Conservation (phyloP, 768 basidiomycete species). For the Boletellus ananiceps region DNA sequence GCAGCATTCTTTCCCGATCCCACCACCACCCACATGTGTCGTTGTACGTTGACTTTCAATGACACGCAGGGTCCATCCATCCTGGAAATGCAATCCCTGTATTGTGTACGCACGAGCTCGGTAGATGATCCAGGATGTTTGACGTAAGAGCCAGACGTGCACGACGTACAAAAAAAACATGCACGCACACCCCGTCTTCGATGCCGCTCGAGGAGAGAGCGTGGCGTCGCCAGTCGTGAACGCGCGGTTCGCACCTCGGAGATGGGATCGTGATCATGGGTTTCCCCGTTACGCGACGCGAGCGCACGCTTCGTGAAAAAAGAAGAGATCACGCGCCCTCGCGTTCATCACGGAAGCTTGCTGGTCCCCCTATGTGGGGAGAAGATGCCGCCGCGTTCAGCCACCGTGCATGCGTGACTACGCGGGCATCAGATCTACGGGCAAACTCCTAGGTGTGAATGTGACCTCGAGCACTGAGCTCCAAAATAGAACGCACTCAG, state of each 20-base stretch:
- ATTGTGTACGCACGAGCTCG: constrained; percentile 26
- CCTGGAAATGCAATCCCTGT: no score
- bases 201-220: background rate
- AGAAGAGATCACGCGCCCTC: constrained; percentile 35
- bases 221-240: background rate
- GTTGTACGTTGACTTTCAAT: background rate
- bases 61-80: background rate
- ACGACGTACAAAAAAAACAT: background rate
- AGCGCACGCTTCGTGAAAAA: constrained; percentile 52
- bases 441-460: constrained; percentile 23
- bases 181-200: constrained; percentile 3
- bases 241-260: constrained; percentile 2
- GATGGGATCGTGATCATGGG: constrained; percentile 2
- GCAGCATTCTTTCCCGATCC: no score
- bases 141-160: constrained; percentile 29
- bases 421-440: background rate
- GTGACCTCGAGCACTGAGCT: no score
- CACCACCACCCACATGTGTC: no score
- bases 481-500: no score
- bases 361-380: constrained; percentile 16
- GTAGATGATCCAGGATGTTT: background rate
- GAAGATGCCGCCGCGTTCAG: constrained; percentile 15
- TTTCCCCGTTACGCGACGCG: no score
- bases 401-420: background rate
- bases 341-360: constrained; percentile 17